Evolutionary conservation across 2,329 filamentous ascomycete species (phyloP).

Genomic region (Epichloe festucae): DNA sequence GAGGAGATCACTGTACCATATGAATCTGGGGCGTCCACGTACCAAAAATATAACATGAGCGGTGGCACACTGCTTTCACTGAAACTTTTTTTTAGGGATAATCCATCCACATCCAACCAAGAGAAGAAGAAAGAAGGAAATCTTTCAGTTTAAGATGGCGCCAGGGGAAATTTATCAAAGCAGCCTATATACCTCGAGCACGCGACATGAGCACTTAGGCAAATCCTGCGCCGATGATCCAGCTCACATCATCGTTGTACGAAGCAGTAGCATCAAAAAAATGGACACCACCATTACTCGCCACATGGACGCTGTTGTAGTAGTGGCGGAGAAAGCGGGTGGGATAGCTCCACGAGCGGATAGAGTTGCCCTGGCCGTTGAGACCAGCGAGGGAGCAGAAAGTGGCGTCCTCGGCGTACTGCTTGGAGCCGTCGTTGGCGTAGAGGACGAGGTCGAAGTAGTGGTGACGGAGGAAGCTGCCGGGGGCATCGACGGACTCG

Average conservation of each 20-base stretch:
- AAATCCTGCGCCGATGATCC: neutral
- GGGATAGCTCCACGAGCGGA: slow-evolving; percentile 47
- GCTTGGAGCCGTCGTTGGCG: slow-evolving; percentile 40
- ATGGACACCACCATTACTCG: neutral
- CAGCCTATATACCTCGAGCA: no score
- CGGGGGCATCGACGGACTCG: slow-evolving; percentile 43
- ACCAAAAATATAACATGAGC: neutral
- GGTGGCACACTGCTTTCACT: neutral
- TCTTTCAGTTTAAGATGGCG: no score
- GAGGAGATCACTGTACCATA: neutral
- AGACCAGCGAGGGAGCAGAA: slow-evolving; percentile 44
- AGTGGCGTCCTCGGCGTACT: slow-evolving; percentile 47
- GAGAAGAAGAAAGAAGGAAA: no score
- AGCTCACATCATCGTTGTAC: slow-evolving; percentile 1
- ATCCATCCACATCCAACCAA: no score
- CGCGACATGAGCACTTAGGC: neutral
- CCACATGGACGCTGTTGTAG: slow-evolving; percentile 3
- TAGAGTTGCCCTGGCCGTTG: slow-evolving; percentile 35
- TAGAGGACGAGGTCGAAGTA: slow-evolving; percentile 37
- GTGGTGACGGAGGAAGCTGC: slow-evolving; percentile 44
- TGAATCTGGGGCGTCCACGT: no score
- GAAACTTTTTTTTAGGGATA: no score
- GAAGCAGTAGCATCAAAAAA: neutral
- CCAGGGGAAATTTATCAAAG: no score
- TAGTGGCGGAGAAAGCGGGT: slow-evolving; percentile 47